Conservation (phyloP, 2,329 filamentous ascomycete genomes). For the Aspergillus proliferans region DNA sequence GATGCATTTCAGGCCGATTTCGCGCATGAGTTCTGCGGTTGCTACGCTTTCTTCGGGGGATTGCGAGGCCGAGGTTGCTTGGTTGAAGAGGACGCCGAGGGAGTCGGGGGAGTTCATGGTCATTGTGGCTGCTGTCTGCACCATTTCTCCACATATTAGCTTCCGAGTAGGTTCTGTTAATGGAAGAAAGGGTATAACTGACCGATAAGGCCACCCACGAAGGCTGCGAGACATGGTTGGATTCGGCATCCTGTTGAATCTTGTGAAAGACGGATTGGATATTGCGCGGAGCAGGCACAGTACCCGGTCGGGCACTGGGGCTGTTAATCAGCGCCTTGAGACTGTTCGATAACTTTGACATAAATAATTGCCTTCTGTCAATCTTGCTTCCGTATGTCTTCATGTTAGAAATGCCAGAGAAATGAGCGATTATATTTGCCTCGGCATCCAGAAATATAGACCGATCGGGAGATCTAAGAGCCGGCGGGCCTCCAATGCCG, state of each 20-base stretch:
- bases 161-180: too few species aligned
- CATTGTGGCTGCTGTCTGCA: conserved; percentile 70
- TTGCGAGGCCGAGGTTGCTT: conserved; percentile 26
- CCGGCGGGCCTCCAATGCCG: not conserved
- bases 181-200: conserved; percentile 14
- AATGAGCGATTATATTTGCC: not conserved
- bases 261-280: conserved; percentile 59
- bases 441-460: conserved; percentile 4
- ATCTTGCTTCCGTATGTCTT: not conserved
- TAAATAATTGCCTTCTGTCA: conserved; percentile 30
- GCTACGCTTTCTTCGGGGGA: conserved; percentile 21
- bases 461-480: conserved; percentile 4
- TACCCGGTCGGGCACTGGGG: conserved; percentile 59
- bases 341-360: conserved; percentile 66
- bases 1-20: conserved; percentile 44
- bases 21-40: conserved; percentile 37
- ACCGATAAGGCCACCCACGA: conserved; percentile 65
- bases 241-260: conserved; percentile 57
- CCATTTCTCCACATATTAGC: not conserved
- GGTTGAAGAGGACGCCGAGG: conserved; percentile 56
- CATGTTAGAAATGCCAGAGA: not conserved
- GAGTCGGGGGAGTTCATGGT: conserved; percentile 81
- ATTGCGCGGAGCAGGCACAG: conserved; percentile 56
- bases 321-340: conserved; percentile 71
- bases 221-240: conserved; percentile 56